These are phyloP conservation scores for Casuarina cunninghamiana DNA, from an alignment of 306 rosid species.

Conservation along the genomic window DNA sequence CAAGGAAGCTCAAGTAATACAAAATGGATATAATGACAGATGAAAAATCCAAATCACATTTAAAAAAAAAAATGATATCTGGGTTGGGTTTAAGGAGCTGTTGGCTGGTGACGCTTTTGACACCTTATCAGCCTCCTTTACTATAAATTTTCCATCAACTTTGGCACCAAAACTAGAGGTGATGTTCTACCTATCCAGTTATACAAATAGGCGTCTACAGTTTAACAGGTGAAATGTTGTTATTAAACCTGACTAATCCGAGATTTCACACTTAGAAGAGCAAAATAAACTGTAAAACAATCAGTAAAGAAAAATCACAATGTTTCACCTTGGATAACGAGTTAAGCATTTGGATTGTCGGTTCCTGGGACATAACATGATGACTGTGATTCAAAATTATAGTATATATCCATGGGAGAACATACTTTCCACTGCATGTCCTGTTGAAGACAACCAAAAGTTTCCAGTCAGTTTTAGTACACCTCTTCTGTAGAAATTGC, in stretches of 20 bases:
- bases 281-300: conserved; percentile 26
- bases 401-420: conserved; percentile 83
- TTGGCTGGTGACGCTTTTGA: not conserved
- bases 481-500: not conserved
- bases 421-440: conserved; percentile 57
- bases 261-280: not conserved
- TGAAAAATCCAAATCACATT: not conserved
- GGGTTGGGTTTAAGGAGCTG: no score
- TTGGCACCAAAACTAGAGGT: not conserved
- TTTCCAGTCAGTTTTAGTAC: not conserved
- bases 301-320: not conserved
- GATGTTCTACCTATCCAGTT: not conserved
- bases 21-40: not conserved
- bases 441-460: conserved; percentile 44
- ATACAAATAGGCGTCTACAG: not conserved
- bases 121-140: not conserved
- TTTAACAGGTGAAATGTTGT: not conserved
- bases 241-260: not conserved
- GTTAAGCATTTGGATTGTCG: conserved; percentile 44
- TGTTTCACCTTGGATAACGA: conserved; percentile 62
- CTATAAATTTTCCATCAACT: not conserved
- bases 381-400: conserved; percentile 67
- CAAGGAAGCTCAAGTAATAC: not conserved
- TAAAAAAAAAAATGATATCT: not conserved
- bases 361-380: conserved; percentile 50